phyloP scores from a whole-genome alignment of 2,329 filamentous ascomycete species.

The Cyanodermella asteris region DNA sequence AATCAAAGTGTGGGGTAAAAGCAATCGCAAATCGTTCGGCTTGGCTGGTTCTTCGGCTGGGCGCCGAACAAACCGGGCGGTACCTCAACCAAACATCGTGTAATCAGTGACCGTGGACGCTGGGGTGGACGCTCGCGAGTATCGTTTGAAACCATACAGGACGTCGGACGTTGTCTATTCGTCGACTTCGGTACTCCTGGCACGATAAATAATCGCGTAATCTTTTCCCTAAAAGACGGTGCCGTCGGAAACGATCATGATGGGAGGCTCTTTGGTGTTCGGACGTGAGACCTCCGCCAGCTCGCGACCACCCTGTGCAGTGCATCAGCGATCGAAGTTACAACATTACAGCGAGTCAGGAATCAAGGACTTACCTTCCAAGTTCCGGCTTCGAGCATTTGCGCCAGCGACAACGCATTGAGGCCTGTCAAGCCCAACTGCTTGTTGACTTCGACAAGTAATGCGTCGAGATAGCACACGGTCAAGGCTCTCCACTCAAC shows the following conservation, averaged over 20 bases:
- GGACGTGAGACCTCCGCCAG: slow-evolving; percentile 87
- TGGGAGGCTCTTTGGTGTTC: slow-evolving; percentile 89
- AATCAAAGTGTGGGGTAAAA: too few species aligned
- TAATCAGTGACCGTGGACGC: too few species aligned
- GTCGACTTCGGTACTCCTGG: too few species aligned
- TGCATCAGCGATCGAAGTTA: not conserved
- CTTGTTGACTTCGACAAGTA: slow-evolving; percentile 46
- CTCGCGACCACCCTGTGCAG: slow-evolving; percentile 58
- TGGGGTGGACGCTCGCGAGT: too few species aligned
- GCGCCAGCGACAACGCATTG: slow-evolving; percentile 53
- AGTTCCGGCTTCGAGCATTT: slow-evolving; percentile 84
- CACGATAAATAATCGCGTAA: slow-evolving; percentile 6
- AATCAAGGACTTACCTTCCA: slow-evolving; percentile 54
- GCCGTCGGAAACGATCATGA: slow-evolving; percentile 87
- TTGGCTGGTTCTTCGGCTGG: too few species aligned
- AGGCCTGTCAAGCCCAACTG: slow-evolving; percentile 45
- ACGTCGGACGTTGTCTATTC: too few species aligned
- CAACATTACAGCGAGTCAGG: slow-evolving; percentile 4
- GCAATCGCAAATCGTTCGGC: too few species aligned
- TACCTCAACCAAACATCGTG: too few species aligned
- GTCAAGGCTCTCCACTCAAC: slow-evolving; percentile 61
- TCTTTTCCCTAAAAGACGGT: slow-evolving; percentile 86
- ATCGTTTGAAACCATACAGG: too few species aligned
- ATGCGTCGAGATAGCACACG: slow-evolving; percentile 50
- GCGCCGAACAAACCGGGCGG: too few species aligned